A percentile compares a stretch with the other conserved stretches of the same genome.
Evolutionary conservation across 306 rosid species (phyloP).

Genomic region (Quercus glauca): DNA sequence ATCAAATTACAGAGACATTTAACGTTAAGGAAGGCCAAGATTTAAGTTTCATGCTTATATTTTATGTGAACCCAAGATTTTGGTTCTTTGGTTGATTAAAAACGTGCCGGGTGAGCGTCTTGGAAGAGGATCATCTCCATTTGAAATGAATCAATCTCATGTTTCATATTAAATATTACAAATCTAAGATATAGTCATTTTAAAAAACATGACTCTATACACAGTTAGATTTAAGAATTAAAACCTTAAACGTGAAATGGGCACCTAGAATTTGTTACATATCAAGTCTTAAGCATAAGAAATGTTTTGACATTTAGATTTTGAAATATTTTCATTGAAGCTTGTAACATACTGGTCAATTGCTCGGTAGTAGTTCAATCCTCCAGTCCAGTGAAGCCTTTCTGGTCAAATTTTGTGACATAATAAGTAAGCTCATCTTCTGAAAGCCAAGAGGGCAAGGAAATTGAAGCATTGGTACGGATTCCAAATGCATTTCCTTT

Average conservation of each 20-base stretch:
- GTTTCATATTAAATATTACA: too few species aligned
- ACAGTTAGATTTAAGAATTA: too few species aligned
- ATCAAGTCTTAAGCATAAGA: not conserved
- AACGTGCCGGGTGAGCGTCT: too few species aligned
- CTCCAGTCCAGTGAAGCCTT: constrained; percentile 41
- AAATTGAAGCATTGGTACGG: not conserved
- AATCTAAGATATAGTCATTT: too few species aligned
- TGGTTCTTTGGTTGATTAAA: too few species aligned
- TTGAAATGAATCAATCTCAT: too few species aligned
- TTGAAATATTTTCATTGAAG: not conserved
- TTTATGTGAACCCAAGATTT: not conserved
- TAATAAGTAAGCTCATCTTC: constrained; percentile 39
- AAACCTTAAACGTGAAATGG: too few species aligned
- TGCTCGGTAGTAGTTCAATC: constrained; percentile 41
- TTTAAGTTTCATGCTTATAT: not conserved
- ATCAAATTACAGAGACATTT: too few species aligned
- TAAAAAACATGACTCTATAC: too few species aligned
- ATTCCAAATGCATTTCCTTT: constrained; percentile 22
- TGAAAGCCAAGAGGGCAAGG: constrained; percentile 45
- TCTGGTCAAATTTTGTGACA: constrained; percentile 35
- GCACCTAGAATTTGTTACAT: too few species aligned
- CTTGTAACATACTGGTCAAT: constrained; percentile 6
- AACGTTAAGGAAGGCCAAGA: too few species aligned
- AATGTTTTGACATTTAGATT: not conserved
- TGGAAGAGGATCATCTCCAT: too few species aligned